Percentiles rank a stretch among this genome's conserved stretches.
These are phyloP conservation scores for Juncus effusus DNA, from an alignment of 176 grass and related monocot species.

Conservation along the genomic window DNA sequence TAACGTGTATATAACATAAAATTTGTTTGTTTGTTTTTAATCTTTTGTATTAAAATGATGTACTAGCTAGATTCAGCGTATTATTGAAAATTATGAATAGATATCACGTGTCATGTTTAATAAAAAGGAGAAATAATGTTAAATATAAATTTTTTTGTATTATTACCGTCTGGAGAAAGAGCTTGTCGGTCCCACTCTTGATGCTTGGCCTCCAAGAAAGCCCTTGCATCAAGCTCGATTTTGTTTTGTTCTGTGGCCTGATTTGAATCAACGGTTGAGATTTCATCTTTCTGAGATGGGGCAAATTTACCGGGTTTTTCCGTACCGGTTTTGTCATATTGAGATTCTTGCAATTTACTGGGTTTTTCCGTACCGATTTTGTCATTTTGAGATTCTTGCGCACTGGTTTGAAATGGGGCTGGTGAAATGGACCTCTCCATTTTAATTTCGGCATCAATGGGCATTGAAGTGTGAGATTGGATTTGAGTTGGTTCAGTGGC, in stretches of 20 bases:
- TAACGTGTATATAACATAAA: no score
- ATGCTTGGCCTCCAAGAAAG: constrained; percentile 13
- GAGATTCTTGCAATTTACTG: no score
- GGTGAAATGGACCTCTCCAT: constrained; percentile 1
- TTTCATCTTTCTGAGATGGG: not conserved
- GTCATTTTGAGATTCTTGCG: not conserved
- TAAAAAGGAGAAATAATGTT: no score
- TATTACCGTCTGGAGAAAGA: not conserved
- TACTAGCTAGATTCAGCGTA: no score
- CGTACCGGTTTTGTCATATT: not conserved
- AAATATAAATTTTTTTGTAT: no score
- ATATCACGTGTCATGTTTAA: no score
- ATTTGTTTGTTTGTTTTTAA: no score
- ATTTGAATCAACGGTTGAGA: not conserved
- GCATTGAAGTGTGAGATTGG: constrained; percentile 1
- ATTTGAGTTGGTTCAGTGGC: no score
- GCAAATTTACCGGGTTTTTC: not conserved
- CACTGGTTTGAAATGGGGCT: no score
- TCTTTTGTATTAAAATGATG: no score
- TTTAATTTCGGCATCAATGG: constrained; percentile 4
- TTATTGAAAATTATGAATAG: no score
- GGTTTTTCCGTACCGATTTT: not conserved
- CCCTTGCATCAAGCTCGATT: not conserved
- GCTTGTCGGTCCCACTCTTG: constrained; percentile 10
- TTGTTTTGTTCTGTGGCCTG: not conserved